Base-by-base conservation (phyloP, 257 asterid genomes). In the Solanum neorickii region DNA sequence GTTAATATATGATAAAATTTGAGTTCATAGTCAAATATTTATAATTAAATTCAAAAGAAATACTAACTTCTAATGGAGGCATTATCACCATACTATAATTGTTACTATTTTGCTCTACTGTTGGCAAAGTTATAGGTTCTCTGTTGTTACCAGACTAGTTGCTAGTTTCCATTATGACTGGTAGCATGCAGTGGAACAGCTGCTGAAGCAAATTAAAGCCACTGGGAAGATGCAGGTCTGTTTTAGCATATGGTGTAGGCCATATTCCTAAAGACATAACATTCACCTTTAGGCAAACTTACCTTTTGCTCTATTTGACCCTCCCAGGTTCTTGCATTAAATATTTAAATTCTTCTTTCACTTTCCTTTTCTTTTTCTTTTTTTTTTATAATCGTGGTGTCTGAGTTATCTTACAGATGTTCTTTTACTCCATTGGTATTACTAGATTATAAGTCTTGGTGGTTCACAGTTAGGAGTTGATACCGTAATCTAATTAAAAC, bases 291-390 rank as follows among this genome's bases (percentile, higher is more conserved):
- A 20, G 25, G 25, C 65, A 56, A 56, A 56, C 65, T 20, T 56
- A 96, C 91, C 97, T 96, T 91, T 89, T 96, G 83, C 95, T 95
- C 74, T 95, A 94, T 90, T 88, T 96, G 93, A 94, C 95, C 18
- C 97, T 44, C 94, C 98, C 76, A 69, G 42, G 41, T 69, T 29
- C 76, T 68, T 69, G 41, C 76, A 29, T 69, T 31, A 31, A 56
- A 56, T 56, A 18, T 18, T 18, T 56, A 56, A 7, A 69, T 69
- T 69, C 41, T 29, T 14, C 41, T 29, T 68, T 68, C 41, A 14
- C 3, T 56, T 56, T 56, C 3, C 1, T 69, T 0, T 1, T 27
- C 2, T 18, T 7, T 70, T 31, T 33, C 2, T 52, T 18, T 1
- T 27, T 6, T 8, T 70, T 33, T 18, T 18, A 15, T 15, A 12